A percentile compares a stretch with the other conserved stretches of the same genome.
These are phyloP conservation scores for Nitzschia inconspicua DNA, from an alignment of 108 stramenopile genomes.

Conservation along the genomic window DNA sequence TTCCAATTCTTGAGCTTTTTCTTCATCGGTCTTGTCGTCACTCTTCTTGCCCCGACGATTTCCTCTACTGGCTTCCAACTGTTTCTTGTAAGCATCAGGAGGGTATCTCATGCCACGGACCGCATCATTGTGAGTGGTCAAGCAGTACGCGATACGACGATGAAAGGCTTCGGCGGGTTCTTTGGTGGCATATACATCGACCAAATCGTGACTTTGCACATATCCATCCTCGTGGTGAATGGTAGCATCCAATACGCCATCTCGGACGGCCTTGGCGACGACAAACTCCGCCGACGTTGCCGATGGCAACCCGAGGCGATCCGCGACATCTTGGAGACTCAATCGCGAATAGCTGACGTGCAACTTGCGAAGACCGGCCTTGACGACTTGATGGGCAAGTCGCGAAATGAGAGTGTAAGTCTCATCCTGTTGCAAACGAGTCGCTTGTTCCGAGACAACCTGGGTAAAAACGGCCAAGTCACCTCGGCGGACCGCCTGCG, in stretches of 20 bases:
- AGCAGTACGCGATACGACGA: constrained; percentile 95
- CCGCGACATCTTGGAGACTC: constrained; percentile 90
- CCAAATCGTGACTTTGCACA: constrained; percentile 88
- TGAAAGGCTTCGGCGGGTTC: constrained; percentile 98
- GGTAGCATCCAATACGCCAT: constrained; percentile 98
- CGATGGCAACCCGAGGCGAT: constrained; percentile 79
- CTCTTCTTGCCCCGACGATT: constrained; percentile 57
- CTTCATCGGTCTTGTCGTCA: constrained; percentile 90
- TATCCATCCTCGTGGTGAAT: constrained; percentile 93
- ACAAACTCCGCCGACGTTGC: constrained; percentile 93
- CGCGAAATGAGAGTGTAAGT: constrained; percentile 92
- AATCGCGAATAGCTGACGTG: constrained; percentile 87
- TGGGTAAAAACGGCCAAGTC: constrained; percentile 85
- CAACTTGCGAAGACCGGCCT: constrained; percentile 95
- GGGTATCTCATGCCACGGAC: constrained; percentile 97
- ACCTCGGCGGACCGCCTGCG: constrained; percentile 94
- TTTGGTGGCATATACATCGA: constrained; percentile 95
- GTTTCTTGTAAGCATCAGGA: constrained; percentile 92
- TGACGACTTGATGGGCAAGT: constrained; percentile 95
- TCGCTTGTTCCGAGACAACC: constrained; percentile 64
- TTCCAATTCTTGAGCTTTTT: constrained; percentile 83
- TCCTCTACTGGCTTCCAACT: constrained; percentile 80
- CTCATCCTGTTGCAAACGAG: constrained; percentile 76
- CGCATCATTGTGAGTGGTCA: constrained; percentile 98
- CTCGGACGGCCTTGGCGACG: constrained; percentile 96